Base-by-base conservation (phyloP, 1,139 yeast genomes). In the Trichomonascaceae sp. region DNA sequence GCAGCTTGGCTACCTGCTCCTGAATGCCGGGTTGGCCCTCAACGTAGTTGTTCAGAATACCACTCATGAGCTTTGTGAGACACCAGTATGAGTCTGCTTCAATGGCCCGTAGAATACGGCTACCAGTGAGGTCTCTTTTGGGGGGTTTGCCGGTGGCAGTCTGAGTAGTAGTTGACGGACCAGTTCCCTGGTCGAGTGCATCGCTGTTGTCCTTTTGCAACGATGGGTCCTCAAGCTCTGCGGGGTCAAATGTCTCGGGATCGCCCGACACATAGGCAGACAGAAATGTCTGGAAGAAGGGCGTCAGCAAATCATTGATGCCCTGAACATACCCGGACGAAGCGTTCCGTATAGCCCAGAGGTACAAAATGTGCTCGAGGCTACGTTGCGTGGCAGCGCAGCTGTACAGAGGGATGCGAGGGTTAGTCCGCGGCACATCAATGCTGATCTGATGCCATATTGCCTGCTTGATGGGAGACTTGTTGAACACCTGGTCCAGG, bases 301-400 rank as follows among this genome's bases (percentile, higher is more conserved):
- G 98, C 0, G 97, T 89, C 13, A 78, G 85, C 37, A 89, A 65
- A 56, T 89, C 99, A 54, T 89, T 89, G 37, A 89, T 92, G 17
- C 99, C 99, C 58, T 89, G 99, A n/a, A 89, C 99, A 56, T 89
- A 89, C 3, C 99, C 99, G 51, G 92, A 76, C 3, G 97, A 96
- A 1, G 99, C 98, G 52, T 92, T 98, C 41, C 98, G 70, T 15
- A 89, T 76, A 0, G 98, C 94, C 99, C 99, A 89, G 23, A 89
- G 63, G 49, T 84, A 92, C 33, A 89, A 60, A 13, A 92, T 75
- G 43, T 80, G 74, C 43, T 89, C 84, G 40, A 89, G 62, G 11
- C 93, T 49, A 17, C 74, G 60, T 49, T 89, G 97, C 0, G 92
- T 82, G 3, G 76, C 64, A 15, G 71, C 69, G 46, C 57, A 71